phyloP scores from a whole-genome alignment of 352 stramenopile genomes.

The Globisporangium radiosum region DNA sequence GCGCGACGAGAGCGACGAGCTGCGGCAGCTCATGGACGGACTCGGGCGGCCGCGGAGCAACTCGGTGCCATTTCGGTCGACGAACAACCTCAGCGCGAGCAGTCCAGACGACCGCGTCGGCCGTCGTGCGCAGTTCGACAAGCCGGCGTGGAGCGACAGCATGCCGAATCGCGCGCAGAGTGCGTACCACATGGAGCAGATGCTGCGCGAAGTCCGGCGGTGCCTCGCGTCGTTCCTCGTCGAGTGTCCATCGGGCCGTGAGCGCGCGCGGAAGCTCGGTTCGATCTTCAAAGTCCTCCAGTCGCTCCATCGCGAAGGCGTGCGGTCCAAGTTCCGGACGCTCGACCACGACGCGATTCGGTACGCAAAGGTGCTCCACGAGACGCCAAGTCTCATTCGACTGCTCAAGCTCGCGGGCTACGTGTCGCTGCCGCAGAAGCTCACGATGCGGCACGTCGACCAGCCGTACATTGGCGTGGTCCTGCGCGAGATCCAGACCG shows the following conservation, averaged over 20 bases:
- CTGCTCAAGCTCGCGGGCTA: constrained; percentile 73
- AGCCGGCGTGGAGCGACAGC: constrained; percentile 57
- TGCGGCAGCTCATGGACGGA: constrained; percentile 52
- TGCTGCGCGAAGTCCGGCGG: constrained; percentile 39
- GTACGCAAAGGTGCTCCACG: constrained; percentile 57
- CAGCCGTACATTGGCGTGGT: constrained; percentile 57
- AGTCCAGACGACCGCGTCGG: constrained; percentile 14
- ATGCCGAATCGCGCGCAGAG: constrained; percentile 28
- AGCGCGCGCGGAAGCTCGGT: constrained; percentile 54
- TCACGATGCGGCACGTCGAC: constrained; percentile 71
- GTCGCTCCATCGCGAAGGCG: constrained; percentile 55
- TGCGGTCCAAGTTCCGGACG: constrained; percentile 58
- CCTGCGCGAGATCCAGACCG: constrained; percentile 39
- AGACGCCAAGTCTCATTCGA: constrained; percentile 70
- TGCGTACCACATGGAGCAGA: constrained; percentile 35
- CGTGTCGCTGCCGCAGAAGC: constrained; percentile 59
- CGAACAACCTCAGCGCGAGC: constrained; percentile 22
- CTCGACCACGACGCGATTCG: constrained; percentile 65
- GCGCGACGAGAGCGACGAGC: constrained; percentile 45
- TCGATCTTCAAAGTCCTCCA: constrained; percentile 68
- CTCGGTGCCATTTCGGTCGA: constrained; percentile 43
- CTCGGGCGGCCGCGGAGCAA: constrained; percentile 57
- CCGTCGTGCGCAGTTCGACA: constrained; percentile 22
- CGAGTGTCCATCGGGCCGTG: constrained; percentile 58
- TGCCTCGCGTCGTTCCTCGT: constrained; percentile 49